Evolutionary conservation across 305 asterid species (phyloP), one percentile per base, ranked within the genome.

Genomic region (Rubia tinctorum): DNA sequence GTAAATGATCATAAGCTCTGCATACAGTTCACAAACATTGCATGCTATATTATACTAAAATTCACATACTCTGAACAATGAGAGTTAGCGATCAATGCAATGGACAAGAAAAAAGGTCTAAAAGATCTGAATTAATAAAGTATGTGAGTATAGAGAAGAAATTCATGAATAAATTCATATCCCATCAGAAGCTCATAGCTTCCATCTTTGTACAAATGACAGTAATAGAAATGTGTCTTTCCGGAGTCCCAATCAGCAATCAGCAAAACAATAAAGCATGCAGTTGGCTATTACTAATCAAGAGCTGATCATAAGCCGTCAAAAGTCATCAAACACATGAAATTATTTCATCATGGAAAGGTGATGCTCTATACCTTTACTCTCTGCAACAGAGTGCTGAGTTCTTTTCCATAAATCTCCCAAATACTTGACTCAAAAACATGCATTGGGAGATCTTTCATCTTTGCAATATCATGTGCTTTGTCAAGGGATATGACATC

Each of bases 401-500:
- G n/a, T 20, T 58, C 30, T 58, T 58, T 58, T 58, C 27, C 63
- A 58, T n/a, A 58, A 58, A 22, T 58, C 30, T 58, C 63, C 63
- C 63, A 58, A 20, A 58, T 58, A 8, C n/a, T 58, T 20, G 63
- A 20, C 63, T 58, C 63, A 58, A 18, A 58, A 20, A 58, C 30
- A 58, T 58, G 63, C 30, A 58, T 20, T 11, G 63, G 63, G 30
- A 58, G 63, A 58, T n/a, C 30, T 58, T 58, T 58, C 63, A 58
- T 58, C 14, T 58, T 58, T 58, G 63, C 63, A 92, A 51, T 51
- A 51, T 51, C 58, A 51, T 17, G 58, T 14, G 58, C 58, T 20
- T 51, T 51, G 58, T 51, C 58, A 51, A 51, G 58, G 58, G 58
- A 51, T 51, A 51, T 51, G 17, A 51, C 58, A 51, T 51, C 58